These are phyloP conservation scores for Coprinopsis cinerea DNA, from an alignment of 768 basidiomycete genomes.

Conservation along the genomic window DNA sequence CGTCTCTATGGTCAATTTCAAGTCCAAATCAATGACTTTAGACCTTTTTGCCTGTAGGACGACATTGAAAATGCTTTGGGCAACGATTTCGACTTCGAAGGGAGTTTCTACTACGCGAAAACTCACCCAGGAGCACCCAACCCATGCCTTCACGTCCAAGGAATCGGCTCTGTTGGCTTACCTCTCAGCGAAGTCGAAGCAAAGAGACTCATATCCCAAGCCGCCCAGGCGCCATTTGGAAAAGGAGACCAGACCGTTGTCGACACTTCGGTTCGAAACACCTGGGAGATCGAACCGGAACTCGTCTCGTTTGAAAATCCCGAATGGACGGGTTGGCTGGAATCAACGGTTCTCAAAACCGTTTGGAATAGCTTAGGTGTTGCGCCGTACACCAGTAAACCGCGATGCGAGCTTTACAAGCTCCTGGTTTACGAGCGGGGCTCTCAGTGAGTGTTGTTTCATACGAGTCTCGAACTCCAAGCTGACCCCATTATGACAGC, in stretches of 20 bases:
- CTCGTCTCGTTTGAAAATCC: constrained; percentile 35
- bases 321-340: constrained; percentile 33
- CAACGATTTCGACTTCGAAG: constrained; percentile 5
- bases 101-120: neutral
- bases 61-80: constrained; percentile 5
- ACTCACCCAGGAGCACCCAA: constrained; percentile 26
- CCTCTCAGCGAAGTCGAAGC: constrained; percentile 33
- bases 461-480: neutral
- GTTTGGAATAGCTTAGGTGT: constrained; percentile 35
- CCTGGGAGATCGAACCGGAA: constrained; percentile 33
- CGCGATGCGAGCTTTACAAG: constrained; percentile 39
- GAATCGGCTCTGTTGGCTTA: constrained; percentile 30
- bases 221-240: constrained; percentile 38
- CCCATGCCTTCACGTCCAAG: constrained; percentile 28
- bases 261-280: neutral
- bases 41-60: constrained; percentile 6
- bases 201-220: constrained; percentile 19
- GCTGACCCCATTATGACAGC: constrained; percentile 17
- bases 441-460: constrained; percentile 34
- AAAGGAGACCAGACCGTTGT: constrained; percentile 19
- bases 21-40: neutral
- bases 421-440: constrained; percentile 42
- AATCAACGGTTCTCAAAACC: constrained; percentile 20
- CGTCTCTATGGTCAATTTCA: too few relatives aligned
- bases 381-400: constrained; percentile 18